Conservation (phyloP, 345 rosid species). For the Aethionema arabicum region DNA sequence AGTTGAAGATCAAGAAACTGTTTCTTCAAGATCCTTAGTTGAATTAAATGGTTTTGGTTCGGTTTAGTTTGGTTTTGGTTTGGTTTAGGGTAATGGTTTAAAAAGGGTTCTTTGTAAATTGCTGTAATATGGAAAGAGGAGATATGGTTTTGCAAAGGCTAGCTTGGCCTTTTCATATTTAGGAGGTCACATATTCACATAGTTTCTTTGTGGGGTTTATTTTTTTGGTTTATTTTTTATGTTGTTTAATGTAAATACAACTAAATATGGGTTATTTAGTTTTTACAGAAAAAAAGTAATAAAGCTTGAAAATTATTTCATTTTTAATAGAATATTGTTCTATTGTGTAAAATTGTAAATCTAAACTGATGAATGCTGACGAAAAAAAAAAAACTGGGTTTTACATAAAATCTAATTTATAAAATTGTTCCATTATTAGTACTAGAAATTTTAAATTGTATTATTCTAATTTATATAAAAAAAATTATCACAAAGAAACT, state of each 20-base stretch:
- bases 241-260: slow-evolving; percentile 5
- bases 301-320: slow-evolving; percentile 10
- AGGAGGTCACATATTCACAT: background rate
- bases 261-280: slow-evolving; percentile 11
- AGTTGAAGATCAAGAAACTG: slow-evolving; percentile 2
- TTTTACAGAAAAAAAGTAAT: slow-evolving; percentile 6
- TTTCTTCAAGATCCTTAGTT: slow-evolving; percentile 32
- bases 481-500: too few species aligned
- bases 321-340: background rate
- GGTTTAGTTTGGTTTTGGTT: slow-evolving; percentile 6
- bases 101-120: slow-evolving; percentile 27
- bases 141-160: slow-evolving; percentile 23
- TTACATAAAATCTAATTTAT: too few species aligned
- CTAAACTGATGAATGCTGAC: too few species aligned
- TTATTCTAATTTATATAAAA: too few species aligned
- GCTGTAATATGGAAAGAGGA: slow-evolving; percentile 24
- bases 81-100: slow-evolving; percentile 19
- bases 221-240: slow-evolving; percentile 9
- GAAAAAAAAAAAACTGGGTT: too few species aligned
- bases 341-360: background rate
- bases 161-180: slow-evolving; percentile 12
- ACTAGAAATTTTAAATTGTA: too few species aligned
- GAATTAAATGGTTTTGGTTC: slow-evolving; percentile 12
- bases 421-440: too few species aligned
- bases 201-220: slow-evolving; percentile 7